phyloP scores from a whole-genome alignment of 208 protist species.

The Trypanosoma avium region DNA sequence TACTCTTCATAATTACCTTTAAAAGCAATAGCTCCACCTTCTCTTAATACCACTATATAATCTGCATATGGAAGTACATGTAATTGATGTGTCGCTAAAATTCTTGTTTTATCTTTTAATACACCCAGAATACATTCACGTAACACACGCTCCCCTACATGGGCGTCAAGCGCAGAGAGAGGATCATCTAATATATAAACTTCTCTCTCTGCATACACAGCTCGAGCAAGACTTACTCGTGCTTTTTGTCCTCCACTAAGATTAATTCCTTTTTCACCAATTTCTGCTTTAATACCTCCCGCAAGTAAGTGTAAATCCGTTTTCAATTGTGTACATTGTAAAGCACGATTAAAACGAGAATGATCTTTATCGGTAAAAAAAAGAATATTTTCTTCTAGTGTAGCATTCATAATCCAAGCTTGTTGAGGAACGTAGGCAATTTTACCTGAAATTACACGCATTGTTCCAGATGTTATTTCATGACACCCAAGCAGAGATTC shows the following conservation, averaged over 20 bases:
- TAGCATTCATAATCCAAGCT: constrained; percentile 78
- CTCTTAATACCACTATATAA: constrained; percentile 81
- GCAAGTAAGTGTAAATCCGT: constrained; percentile 65
- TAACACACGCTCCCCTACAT: constrained; percentile 63
- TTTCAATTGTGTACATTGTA: constrained; percentile 46
- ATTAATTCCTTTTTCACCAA: constrained; percentile 70
- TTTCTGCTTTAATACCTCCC: constrained; percentile 73
- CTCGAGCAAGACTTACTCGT: constrained; percentile 69
- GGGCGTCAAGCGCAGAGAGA: constrained; percentile 84
- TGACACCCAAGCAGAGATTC: constrained; percentile 38
- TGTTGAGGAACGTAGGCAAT: constrained; percentile 92
- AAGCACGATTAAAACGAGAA: constrained; percentile 25
- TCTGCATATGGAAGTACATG: constrained; percentile 81
- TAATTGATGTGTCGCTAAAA: constrained; percentile 90
- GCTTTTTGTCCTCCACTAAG: constrained; percentile 77
- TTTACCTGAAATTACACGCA: constrained; percentile 27
- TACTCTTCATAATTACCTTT: constrained; percentile 35
- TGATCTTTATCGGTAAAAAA: constrained; percentile 60
- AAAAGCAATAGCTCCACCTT: constrained; percentile 44
- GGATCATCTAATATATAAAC: constrained; percentile 88
- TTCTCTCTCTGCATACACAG: constrained; percentile 59
- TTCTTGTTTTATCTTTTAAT: constrained; percentile 52
- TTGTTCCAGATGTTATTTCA: constrained; percentile 37
- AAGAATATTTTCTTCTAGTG: constrained; percentile 81
- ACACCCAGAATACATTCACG: constrained; percentile 40